Conservation (phyloP, 306 rosid genomes). For the Cicer arietinum region DNA sequence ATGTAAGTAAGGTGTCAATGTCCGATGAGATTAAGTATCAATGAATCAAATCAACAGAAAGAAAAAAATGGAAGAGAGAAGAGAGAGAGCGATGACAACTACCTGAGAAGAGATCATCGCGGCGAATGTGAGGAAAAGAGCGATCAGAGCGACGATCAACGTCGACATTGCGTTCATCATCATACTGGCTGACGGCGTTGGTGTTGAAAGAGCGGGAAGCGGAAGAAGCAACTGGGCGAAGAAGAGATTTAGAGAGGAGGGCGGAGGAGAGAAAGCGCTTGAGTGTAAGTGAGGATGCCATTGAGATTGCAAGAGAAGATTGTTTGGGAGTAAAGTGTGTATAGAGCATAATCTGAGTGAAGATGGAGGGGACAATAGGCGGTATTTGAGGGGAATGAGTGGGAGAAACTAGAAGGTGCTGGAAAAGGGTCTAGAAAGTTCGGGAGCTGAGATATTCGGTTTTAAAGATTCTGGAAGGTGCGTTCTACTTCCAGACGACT, state of each 20-base stretch:
- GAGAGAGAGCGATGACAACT: constrained; percentile 34
- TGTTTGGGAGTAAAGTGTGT: not conserved
- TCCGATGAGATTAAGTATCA: too few relatives aligned
- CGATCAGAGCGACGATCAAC: constrained; percentile 37
- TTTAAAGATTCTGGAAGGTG: not conserved
- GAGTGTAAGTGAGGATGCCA: constrained; percentile 45
- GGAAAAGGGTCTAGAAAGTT: constrained; percentile 36
- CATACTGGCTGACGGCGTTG: constrained; percentile 47
- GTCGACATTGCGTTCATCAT: constrained; percentile 30
- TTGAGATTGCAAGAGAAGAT: not conserved
- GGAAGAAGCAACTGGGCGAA: constrained; percentile 30
- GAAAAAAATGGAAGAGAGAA: too few relatives aligned
- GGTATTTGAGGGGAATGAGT: constrained; percentile 33
- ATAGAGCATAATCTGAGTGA: not conserved
- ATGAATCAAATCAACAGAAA: too few relatives aligned
- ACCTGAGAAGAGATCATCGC: constrained; percentile 52
- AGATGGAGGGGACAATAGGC: not conserved
- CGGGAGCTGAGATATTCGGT: constrained; percentile 13
- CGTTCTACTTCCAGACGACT: not conserved
- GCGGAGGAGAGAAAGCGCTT: constrained; percentile 43
- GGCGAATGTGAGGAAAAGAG: constrained; percentile 37
- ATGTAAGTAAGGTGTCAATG: too few relatives aligned
- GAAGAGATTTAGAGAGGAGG: constrained; percentile 28
- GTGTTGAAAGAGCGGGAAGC: constrained; percentile 57
- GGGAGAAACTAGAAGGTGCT: constrained; percentile 32